Conservation (phyloP, 371 early-diverging fungal genomes). For the Mortierella sp. region DNA sequence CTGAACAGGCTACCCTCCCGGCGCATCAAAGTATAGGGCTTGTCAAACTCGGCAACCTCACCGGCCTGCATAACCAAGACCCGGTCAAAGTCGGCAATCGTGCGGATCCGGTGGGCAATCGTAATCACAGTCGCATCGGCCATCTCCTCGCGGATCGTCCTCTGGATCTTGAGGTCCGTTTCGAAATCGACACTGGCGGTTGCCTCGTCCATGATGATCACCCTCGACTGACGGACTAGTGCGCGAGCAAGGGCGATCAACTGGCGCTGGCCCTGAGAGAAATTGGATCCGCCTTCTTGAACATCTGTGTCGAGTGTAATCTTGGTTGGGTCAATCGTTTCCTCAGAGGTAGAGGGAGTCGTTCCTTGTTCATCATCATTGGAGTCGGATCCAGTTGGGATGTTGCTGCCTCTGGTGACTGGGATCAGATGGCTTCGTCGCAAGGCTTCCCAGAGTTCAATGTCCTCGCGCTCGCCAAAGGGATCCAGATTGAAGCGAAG, state of each 20-base stretch:
- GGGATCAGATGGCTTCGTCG: conserved; percentile 61
- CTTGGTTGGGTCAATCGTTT: conserved; percentile 37
- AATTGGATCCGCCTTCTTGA: conserved; percentile 78
- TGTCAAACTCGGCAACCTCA: conserved; percentile 72
- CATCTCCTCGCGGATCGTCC: conserved; percentile 78
- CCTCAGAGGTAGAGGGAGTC: conserved; percentile 1
- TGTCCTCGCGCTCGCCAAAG: conserved; percentile 69
- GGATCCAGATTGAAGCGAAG: conserved; percentile 78
- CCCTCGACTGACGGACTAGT: conserved; percentile 70
- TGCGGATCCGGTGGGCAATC: conserved; percentile 80
- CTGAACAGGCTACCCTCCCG: conserved; percentile 65
- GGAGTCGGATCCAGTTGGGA: conserved; percentile 12
- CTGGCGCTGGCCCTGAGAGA: conserved; percentile 89
- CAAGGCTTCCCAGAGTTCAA: conserved; percentile 77
- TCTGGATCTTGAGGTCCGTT: conserved; percentile 73
- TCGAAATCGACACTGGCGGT: conserved; percentile 83
- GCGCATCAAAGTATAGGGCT: conserved; percentile 65
- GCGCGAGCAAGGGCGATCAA: conserved; percentile 86
- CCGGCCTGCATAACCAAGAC: conserved; percentile 80
- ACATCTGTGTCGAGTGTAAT: conserved; percentile 68
- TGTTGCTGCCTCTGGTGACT: conserved; percentile 9
- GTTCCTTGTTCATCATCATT: conserved; percentile 13
- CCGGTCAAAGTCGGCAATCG: conserved; percentile 86
- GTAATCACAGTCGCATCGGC: conserved; percentile 68
- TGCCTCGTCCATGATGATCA: conserved; percentile 88